These are phyloP conservation scores for Straminergon stramineum DNA, from an alignment of 225 moss, liverwort and hornwort genomes.

Conservation along the genomic window DNA sequence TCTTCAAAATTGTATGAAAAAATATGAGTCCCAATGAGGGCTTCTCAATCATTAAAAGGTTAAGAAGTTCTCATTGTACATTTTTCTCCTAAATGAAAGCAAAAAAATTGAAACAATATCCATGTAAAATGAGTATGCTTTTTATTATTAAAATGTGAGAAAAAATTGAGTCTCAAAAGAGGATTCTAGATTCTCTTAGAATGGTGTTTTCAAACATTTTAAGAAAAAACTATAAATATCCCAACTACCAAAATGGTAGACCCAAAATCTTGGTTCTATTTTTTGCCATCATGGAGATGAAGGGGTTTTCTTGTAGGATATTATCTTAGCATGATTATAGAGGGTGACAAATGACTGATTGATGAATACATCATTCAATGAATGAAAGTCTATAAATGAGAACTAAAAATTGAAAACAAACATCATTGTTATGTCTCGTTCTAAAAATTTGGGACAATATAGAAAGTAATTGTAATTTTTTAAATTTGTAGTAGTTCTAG, in stretches of 20 bases:
- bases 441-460: not conserved
- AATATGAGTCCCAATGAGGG: not conserved
- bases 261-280: not conserved
- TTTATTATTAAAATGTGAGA: not conserved
- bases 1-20: not conserved
- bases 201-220: accelerated
- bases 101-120: too few species aligned
- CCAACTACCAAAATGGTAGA: accelerated
- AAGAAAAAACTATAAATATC: not conserved
- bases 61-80: not conserved
- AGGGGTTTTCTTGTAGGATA: not conserved
- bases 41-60: accelerated
- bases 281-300: not conserved
- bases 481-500: not conserved
- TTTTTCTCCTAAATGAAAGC: too few species aligned
- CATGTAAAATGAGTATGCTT: not conserved
- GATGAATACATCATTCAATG: not conserved
- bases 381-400: not conserved
- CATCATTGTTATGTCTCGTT: not conserved
- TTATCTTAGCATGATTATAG: not conserved
- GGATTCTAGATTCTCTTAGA: not conserved
- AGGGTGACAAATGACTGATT: not conserved
- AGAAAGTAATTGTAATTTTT: not conserved
- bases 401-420: accelerated
- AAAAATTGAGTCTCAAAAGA: not conserved